These are phyloP conservation scores for Capronia epimyces DNA, from an alignment of 2,329 filamentous ascomycete species.

Conservation along the genomic window DNA sequence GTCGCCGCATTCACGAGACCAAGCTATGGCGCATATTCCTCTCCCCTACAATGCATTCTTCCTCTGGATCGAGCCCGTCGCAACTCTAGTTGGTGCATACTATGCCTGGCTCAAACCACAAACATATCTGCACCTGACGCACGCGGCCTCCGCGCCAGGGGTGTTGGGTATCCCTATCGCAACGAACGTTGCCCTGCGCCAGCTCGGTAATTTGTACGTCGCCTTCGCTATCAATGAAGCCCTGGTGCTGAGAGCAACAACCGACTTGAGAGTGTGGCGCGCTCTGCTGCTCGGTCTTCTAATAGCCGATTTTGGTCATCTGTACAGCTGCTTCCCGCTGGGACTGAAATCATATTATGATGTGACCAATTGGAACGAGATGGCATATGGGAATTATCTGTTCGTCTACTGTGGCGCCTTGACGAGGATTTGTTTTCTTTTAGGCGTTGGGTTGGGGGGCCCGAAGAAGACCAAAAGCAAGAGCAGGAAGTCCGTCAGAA, in stretches of 20 bases:
- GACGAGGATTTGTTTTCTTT: conserved; percentile 56
- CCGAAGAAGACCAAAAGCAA: conserved; percentile 17
- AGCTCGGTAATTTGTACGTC: conserved; percentile 73
- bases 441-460: conserved; percentile 46
- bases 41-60: conserved; percentile 66
- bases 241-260: conserved; percentile 64
- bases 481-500: conserved; percentile 17
- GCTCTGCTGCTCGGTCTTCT: conserved; percentile 62
- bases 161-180: conserved; percentile 48
- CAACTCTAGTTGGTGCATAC: conserved; percentile 50
- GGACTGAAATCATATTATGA: conserved; percentile 62
- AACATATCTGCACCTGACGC: conserved; percentile 60
- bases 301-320: conserved; percentile 69
- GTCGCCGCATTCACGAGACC: not conserved
- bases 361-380: conserved; percentile 58
- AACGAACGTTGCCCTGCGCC: conserved; percentile 63
- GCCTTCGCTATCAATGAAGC: conserved; percentile 74
- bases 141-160: conserved; percentile 48
- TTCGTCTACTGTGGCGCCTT: conserved; percentile 64
- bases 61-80: conserved; percentile 62
- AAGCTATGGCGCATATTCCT: conserved; percentile 49
- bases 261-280: conserved; percentile 64
- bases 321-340: conserved; percentile 59
- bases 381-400: conserved; percentile 63
- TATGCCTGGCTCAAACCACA: conserved; percentile 48